These are phyloP conservation scores for Solanum paucissectum DNA, from an alignment of 257 asterid species.

Conservation along the genomic window DNA sequence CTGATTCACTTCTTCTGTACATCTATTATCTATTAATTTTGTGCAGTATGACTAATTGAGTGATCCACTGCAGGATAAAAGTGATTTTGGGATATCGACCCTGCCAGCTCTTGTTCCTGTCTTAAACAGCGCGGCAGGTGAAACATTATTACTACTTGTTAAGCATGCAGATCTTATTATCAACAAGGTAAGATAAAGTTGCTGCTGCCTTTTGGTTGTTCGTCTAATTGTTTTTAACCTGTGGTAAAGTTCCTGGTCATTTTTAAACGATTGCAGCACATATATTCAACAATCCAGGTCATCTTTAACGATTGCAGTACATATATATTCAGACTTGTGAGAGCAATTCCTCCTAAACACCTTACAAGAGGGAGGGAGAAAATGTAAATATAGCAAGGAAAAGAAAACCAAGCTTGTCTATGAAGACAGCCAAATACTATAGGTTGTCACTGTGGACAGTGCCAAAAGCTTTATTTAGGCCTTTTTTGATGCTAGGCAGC, in stretches of 20 bases:
- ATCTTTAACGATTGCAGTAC: neutral
- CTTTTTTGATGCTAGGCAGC: neutral
- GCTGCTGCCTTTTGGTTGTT: neutral
- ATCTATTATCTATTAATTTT: neutral
- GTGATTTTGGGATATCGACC: slow-evolving; percentile 87
- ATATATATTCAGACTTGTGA: neutral
- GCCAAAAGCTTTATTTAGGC: neutral
- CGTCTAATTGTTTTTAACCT: neutral
- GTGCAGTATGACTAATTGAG: neutral
- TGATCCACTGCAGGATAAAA: slow-evolving; percentile 63
- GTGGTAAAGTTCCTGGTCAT: neutral
- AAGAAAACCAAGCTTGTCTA: neutral
- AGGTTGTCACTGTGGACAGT: neutral
- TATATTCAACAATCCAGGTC: neutral
- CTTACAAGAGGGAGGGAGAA: neutral
- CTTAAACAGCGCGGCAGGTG: slow-evolving; percentile 84
- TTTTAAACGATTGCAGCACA: neutral
- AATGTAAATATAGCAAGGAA: neutral
- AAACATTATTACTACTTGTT: slow-evolving; percentile 85
- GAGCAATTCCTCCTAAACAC: neutral
- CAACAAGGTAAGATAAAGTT: slow-evolving; percentile 52
- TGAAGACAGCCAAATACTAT: neutral
- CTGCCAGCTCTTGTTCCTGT: slow-evolving; percentile 98
- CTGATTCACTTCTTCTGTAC: neutral
- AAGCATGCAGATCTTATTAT: slow-evolving; percentile 93